Evolutionary conservation across 2,329 filamentous ascomycete genomes (phyloP).

Genomic region (Cadophora sp.): DNA sequence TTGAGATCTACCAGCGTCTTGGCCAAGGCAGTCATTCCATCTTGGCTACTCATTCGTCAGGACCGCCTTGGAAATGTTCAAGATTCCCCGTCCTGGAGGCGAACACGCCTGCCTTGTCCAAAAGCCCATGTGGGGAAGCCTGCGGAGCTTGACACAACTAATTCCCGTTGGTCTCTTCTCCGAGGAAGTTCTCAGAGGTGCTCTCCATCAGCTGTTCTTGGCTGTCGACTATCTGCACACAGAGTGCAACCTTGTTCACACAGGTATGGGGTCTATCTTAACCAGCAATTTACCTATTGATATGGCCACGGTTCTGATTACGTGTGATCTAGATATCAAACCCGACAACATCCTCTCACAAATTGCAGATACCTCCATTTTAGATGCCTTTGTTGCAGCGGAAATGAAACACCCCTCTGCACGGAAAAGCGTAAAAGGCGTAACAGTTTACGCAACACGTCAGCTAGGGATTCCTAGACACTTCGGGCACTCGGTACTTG

Average conservation of each 20-base stretch:
- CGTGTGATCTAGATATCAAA: background rate
- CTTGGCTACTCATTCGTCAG: background rate
- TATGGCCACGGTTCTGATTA: background rate
- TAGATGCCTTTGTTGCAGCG: slow-evolving; percentile 41
- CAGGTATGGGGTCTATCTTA: slow-evolving; percentile 30
- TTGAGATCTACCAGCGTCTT: background rate
- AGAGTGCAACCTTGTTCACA: slow-evolving; percentile 39
- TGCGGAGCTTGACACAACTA: slow-evolving; percentile 28
- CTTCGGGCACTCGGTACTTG: background rate
- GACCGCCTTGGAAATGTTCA: slow-evolving; percentile 37
- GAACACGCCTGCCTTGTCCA: slow-evolving; percentile 37
- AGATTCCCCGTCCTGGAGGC: slow-evolving; percentile 37
- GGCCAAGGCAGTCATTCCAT: slow-evolving; percentile 4
- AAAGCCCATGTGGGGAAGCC: slow-evolving; percentile 32
- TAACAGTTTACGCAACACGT: slow-evolving; percentile 30
- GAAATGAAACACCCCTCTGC: slow-evolving; percentile 36
- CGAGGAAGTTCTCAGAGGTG: slow-evolving; percentile 26
- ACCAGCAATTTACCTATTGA: too few species aligned
- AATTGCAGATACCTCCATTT: slow-evolving; percentile 42
- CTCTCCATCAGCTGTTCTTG: slow-evolving; percentile 28
- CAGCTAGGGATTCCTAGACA: background rate
- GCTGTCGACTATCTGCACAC: slow-evolving; percentile 41
- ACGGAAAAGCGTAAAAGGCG: slow-evolving; percentile 41
- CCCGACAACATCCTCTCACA: slow-evolving; percentile 32
- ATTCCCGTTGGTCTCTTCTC: background rate